Base-by-base conservation (phyloP, 139 green algal genomes). In the Pleodorina starrii region DNA sequence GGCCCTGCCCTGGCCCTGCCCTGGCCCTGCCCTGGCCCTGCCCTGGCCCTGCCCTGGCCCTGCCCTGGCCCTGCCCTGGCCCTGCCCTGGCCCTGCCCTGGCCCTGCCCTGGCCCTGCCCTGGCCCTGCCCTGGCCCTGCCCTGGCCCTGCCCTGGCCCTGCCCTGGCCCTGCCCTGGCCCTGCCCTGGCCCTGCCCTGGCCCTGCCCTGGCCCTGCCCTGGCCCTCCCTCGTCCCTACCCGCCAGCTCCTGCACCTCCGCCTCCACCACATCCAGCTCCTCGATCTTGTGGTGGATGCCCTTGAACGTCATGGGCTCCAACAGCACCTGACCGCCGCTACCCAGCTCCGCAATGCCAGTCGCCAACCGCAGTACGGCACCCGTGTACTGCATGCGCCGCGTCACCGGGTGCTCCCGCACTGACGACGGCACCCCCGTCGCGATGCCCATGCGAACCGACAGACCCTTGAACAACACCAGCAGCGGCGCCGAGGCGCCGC, bases 351-450 rank as follows among this genome's bases (percentile, higher is more conserved):
- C 76, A 32, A 84, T 84, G 7, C 81, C 57, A 1, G 81, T 87
- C 5, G 81, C 81, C 17, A 87, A 60, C 17, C 81, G 60, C 42
- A 87, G 81, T 38, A 87, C 32, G 17, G 43, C 44, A 51, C 81
- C 81, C 63, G 81, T 87, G 81, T 87, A 87, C 81, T 87, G 81
- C 63, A 78, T 78, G n/a, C 81, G 60, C n/a, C 60, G 42, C 63
- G 81, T 87, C 60, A 87, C 60, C 19, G 81, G 63, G 63, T 87
- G 81, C 81, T 87, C 81, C 12, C 63, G 60, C 23, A 87, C 43
- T 1, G 60, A 14, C 4, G 63, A 68, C 5, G 81, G 81, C 42
- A 87, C 81, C 0, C 81, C 81, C n/a, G 81, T 87, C 36, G 81
- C 81, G 48, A 87, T 68, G n/a, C 81, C 81, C 60, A 78, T 68